Evolutionary conservation across 192 early-diverging fungal species (phyloP).

Genomic region (Neocallimastix lanati): DNA sequence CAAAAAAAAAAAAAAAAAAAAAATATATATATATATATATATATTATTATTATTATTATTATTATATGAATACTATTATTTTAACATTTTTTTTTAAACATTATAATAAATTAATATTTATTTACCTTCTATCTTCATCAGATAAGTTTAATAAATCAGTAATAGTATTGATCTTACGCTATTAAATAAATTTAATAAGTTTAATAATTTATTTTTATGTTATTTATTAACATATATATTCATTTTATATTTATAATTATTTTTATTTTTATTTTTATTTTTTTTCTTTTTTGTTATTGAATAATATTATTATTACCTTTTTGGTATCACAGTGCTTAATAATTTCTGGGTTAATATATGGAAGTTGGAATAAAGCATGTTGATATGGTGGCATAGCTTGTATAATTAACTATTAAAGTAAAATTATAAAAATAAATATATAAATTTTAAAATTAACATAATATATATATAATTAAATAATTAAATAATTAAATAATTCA

Average conservation of each 20-base stretch:
- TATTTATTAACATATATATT: too few relatives aligned
- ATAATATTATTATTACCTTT: constrained; percentile 21
- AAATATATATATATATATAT: constrained; percentile 16
- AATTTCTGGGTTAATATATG: constrained; percentile 48
- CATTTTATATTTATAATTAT: too few relatives aligned
- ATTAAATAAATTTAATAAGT: not conserved
- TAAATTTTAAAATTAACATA: too few relatives aligned
- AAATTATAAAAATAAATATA: too few relatives aligned
- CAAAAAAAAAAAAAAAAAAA: constrained; percentile 28
- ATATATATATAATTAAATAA: too few relatives aligned
- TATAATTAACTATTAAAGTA: constrained; percentile 45
- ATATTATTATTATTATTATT: too few relatives aligned
- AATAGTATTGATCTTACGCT: constrained; percentile 38
- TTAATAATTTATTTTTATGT: too few relatives aligned
- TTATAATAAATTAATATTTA: not conserved
- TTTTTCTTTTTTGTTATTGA: too few relatives aligned
- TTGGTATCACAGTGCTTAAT: constrained; percentile 41
- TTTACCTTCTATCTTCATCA: constrained; percentile 13
- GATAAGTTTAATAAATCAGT: constrained; percentile 47
- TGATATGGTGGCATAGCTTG: constrained; percentile 71
- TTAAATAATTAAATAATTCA: not conserved
- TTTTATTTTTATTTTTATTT: too few relatives aligned
- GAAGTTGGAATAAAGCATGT: constrained; percentile 68
- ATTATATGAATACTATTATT: too few relatives aligned
- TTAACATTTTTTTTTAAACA: too few relatives aligned